Evolutionary conservation across 2,329 filamentous ascomycete genomes (phyloP), one percentile per base, ranked within the genome.

Genomic region (Clonostachys byssicola): DNA sequence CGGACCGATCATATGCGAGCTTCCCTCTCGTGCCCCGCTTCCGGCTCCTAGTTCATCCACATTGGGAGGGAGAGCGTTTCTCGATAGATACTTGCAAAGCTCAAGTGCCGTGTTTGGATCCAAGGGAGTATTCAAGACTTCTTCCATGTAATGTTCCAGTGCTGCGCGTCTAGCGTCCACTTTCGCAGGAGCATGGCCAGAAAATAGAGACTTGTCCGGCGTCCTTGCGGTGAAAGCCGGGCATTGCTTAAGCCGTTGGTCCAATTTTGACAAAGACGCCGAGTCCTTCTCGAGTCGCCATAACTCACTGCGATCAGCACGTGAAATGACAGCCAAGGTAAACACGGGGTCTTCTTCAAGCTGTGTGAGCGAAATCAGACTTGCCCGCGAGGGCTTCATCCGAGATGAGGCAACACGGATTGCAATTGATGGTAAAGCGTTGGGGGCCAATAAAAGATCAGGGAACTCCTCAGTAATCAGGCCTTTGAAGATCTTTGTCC

Each of bases 231-330:
- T 80, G 58, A 95, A 91, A 6, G 77, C 70, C n/a, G 80, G 70
- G 42, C 85, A 81, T 47, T 88, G 82, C 63, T 89, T 92, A 51
- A 99, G 69, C 49, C 88, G 83, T 47, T 89, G 80, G 61, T 97
- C 92, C 35, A 99, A 75, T 53, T 86, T 84, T n/a, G 83, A 79
- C 30, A 99, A 73, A 30, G 92, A 90, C 13, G 80, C 72, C 5
- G 89, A 88, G 51, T 95, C 90, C 66, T 99, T 99, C 67, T 99
- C 94, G 7, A 96, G 83, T 33, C 92, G 84, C 92, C 94, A 97
- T 12, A 99, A 74, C 63, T 97, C 92, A 47, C 78, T 80, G 4
- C 80, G 73, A 51, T 90, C 83, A 1, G 84, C 85, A 47, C 92
- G 84, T 10, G 88, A 88, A 57, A 90, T 86, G 35, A 99, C 73